Evolutionary conservation across 257 asterid species (phyloP), one percentile per base, ranked within the genome.

Genomic region (Prunella vulgaris): DNA sequence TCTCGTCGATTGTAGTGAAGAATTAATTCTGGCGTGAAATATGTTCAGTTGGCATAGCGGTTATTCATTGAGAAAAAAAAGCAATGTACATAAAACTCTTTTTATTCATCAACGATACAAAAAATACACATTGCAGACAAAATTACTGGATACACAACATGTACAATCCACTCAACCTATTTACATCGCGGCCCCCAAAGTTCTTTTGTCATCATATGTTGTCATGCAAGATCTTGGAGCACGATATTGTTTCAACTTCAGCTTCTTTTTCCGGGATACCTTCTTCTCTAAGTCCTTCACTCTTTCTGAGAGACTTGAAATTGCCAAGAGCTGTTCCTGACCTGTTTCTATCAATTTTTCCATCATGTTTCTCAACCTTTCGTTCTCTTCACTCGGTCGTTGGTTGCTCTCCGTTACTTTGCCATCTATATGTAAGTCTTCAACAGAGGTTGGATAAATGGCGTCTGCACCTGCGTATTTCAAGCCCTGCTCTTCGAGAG

Each of bases 271-370:
- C 84, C 77, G 79, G 2, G 83, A 42, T 3, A 87, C 61, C 35
- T 52, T 83, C 83, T 71, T 87, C 84, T 91, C 95, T 80, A 91
- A 75, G 10, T 87, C 85, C 78, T 81, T 79, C 1, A 91, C 80
- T 74, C 90, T 74, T 9, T 80, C 85, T 7, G 84, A 83, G 10
- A 89, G 96, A 27, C 63, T 64, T 1, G 92, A 82, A 35, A 92
- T 86, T 10, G 86, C 80, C 4, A 42, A 38, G 13, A 87, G 59
- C 70, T 87, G 90, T 59, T 87, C 87, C 30, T 84, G 76, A 17
- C 90, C 92, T 7, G 87, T 76, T 70, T 77, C 77, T 0, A 89
- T 78, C 64, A 87, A 60, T 48, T 83, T 80, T 80, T 83, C 90
- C 86, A 92, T 76, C 81, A 82, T 72, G 57, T 78, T 84, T 72